phyloP scores from a whole-genome alignment of 345 rosid species.

The Eutrema yunnanense region DNA sequence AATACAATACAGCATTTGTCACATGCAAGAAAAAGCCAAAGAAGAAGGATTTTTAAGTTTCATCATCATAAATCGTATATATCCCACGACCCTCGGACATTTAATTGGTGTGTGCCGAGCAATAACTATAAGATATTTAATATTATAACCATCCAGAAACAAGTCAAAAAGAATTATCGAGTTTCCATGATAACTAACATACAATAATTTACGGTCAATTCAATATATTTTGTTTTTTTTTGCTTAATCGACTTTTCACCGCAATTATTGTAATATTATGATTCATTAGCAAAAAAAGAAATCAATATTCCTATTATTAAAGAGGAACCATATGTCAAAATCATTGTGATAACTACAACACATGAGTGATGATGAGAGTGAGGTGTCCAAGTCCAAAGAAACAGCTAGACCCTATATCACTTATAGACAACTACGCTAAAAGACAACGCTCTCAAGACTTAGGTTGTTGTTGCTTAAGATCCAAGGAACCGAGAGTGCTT shows the following conservation, averaged over 20 bases:
- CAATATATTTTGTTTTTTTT: background rate
- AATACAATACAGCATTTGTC: slow-evolving; percentile 11
- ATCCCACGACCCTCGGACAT: background rate
- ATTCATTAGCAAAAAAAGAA: background rate
- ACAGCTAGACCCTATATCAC: background rate
- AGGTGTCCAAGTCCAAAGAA: slow-evolving; percentile 19
- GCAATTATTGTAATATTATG: background rate
- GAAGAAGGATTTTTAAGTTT: background rate
- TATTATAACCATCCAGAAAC: slow-evolving; percentile 2
- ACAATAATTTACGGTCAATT: slow-evolving; percentile 15
- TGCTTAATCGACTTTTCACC: background rate
- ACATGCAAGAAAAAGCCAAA: slow-evolving; percentile 23
- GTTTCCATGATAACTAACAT: slow-evolving; percentile 12
- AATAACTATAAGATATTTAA: background rate
- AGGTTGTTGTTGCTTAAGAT: background rate
- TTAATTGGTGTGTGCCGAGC: slow-evolving; percentile 7
- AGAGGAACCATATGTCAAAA: slow-evolving; percentile 19
- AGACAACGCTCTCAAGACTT: background rate
- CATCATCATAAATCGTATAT: slow-evolving; percentile 2
- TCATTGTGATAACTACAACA: slow-evolving; percentile 22
- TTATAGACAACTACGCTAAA: slow-evolving; percentile 7
- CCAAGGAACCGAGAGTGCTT: background rate
- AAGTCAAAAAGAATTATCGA: slow-evolving; percentile 12
- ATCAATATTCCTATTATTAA: slow-evolving; percentile 16
- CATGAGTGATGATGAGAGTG: slow-evolving; percentile 16